A percentile compares a stretch with the other conserved stretches of the same genome.
phyloP scores from a whole-genome alignment of 2,329 filamentous ascomycete genomes.

The Escovopsis weberi region DNA sequence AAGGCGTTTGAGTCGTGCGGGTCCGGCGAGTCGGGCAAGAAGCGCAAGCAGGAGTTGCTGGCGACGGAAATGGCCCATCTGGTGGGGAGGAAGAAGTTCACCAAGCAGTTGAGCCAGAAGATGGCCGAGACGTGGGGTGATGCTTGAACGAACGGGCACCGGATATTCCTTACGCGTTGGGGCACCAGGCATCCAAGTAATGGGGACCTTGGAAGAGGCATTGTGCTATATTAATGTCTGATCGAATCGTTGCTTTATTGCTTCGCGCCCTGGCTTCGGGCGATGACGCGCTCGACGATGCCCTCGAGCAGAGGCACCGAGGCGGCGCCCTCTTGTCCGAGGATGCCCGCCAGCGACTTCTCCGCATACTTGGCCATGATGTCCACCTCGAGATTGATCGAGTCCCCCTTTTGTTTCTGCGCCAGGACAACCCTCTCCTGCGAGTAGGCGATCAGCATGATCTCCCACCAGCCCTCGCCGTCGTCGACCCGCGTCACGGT shows the following conservation, averaged over 20 bases:
- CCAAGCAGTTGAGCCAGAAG: slow-evolving; percentile 49
- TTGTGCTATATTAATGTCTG: not conserved
- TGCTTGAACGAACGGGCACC: slow-evolving; percentile 15
- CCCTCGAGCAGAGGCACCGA: slow-evolving; percentile 49
- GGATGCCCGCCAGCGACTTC: slow-evolving; percentile 66
- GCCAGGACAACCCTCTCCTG: slow-evolving; percentile 83
- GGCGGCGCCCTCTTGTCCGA: slow-evolving; percentile 40
- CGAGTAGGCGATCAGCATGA: slow-evolving; percentile 96
- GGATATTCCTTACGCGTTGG: not conserved
- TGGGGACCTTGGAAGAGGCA: not conserved
- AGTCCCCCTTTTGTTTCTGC: slow-evolving; percentile 61
- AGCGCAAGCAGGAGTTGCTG: slow-evolving; percentile 46
- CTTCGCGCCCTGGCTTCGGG: slow-evolving; percentile 36
- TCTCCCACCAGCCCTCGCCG: slow-evolving; percentile 69
- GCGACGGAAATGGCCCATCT: slow-evolving; percentile 39
- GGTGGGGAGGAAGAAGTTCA: slow-evolving; percentile 54
- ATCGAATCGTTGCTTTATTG: not conserved
- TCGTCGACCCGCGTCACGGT: slow-evolving; percentile 83
- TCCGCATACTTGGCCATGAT: slow-evolving; percentile 76
- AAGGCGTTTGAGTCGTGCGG: slow-evolving; percentile 49
- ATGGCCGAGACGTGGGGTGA: slow-evolving; percentile 61
- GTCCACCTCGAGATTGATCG: slow-evolving; percentile 87
- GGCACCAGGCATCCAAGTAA: not conserved
- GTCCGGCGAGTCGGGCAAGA: slow-evolving; percentile 32
- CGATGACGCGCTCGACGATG: slow-evolving; percentile 61